Base-by-base conservation (phyloP, 441 rosid genomes). In the Macaranga tanarius region DNA sequence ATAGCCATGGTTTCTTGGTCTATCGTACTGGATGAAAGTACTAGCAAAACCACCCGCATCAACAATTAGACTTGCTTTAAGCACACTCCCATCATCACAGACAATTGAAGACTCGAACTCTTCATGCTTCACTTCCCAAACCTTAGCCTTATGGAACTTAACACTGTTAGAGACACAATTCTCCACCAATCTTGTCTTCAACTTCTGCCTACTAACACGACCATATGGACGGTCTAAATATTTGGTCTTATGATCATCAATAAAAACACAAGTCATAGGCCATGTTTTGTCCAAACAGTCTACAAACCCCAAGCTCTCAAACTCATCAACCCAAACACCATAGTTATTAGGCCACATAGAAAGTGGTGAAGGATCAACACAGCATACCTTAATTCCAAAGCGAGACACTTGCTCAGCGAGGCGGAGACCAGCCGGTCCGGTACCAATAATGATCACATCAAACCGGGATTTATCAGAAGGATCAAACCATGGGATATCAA, bases 291-390 rank as follows among this genome's bases (percentile, higher is more conserved):
- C 90, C 74, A 86, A 58, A 76, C 88, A 88, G 62, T 86, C 87
- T 16, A 10, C 77, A 20, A 90, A 85, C 59, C 82, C 89, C 74
- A 90, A 67, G 62, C 65, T 68, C 73, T 88, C 87, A 72, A 90
- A 82, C 82, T 90, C 95, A 76, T 90, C 95, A 34, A 90, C 92
- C 95, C 95, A 90, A 7, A 79, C 86, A 62, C 95, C 95, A 72
- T 88, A 90, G 75, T 88, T 90, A 61, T 83, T 82, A 57, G 91
- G 86, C 92, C 91, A 86, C 69, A 59, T 15, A 52, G 90, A 83
- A 67, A 90, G 88, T 7, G 91, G 92, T 16, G 90, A 88, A 64
- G 91, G 88, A 77, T 90, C 92, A 52, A 90, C 80, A 40, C 91
- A 90, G n/a, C 92, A 88, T 70, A 86, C 92, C 84, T 81, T 81